Evolutionary conservation across 164 flowering plant species (phyloP).

Genomic region (Liriodendron chinense): DNA sequence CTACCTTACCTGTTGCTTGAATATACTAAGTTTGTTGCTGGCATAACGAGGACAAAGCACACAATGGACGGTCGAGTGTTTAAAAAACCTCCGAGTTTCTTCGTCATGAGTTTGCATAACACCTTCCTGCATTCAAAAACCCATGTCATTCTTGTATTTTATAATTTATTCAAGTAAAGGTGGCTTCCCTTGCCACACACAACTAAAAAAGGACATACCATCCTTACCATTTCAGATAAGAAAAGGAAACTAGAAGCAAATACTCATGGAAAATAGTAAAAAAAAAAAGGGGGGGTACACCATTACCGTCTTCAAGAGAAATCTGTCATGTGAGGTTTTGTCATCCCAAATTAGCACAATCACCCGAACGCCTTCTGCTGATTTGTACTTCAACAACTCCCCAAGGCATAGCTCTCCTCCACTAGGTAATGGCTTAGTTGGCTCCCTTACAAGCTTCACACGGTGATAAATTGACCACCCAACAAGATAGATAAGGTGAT

Average conservation of each 20-base stretch:
- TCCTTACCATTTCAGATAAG: neutral
- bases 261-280: neutral
- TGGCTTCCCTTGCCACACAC: neutral
- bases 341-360: constrained; percentile 68
- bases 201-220: neutral
- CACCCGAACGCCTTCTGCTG: constrained; percentile 69
- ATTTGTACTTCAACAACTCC: constrained; percentile 62
- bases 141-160: neutral
- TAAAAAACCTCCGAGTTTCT: constrained; percentile 62
- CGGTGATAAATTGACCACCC: constrained; percentile 69
- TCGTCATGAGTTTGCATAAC: constrained; percentile 85
- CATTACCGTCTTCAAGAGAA: constrained; percentile 56
- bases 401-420: constrained; percentile 66
- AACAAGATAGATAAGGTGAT: constrained; percentile 51
- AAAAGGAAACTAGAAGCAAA: neutral
- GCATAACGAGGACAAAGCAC: constrained; percentile 69
- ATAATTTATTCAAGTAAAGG: neutral
- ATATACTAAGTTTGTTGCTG: constrained; percentile 66
- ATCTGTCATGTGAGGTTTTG: constrained; percentile 64
- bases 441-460: constrained; percentile 65
- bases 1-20: constrained; percentile 59
- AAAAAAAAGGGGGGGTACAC: neutral
- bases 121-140: constrained; percentile 53
- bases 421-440: constrained; percentile 48
- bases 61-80: constrained; percentile 58